phyloP scores from a whole-genome alignment of 202 grass and related monocot genomes.

The Setaria viridis region DNA sequence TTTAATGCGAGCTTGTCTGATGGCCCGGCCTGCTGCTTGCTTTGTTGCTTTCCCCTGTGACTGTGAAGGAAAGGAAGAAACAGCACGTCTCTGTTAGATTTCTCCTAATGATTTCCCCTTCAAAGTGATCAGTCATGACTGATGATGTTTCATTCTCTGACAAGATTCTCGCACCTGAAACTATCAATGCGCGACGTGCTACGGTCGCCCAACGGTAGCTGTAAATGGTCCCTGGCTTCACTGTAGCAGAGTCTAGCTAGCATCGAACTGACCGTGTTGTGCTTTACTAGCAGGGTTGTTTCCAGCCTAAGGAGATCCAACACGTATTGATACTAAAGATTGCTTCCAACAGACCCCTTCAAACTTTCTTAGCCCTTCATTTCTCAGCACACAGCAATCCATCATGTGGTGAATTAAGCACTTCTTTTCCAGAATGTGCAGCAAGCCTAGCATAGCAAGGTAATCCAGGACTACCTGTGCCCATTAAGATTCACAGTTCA shows the following conservation, averaged over 20 bases:
- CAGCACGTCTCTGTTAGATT: constrained; percentile 25
- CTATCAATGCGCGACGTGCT: background rate
- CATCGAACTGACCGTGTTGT: background rate
- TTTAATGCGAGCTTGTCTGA: constrained; percentile 22
- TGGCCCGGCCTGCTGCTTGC: background rate
- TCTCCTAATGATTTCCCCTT: background rate
- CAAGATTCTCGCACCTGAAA: background rate
- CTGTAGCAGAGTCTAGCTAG: background rate
- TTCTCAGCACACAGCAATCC: background rate
- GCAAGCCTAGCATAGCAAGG: constrained; percentile 14
- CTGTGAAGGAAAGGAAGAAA: background rate
- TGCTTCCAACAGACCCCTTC: too few species aligned
- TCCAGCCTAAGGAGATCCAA: background rate
- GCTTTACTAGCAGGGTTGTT: background rate
- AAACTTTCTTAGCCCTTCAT: constrained; percentile 14
- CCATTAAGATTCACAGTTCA: background rate
- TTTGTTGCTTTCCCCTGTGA: background rate
- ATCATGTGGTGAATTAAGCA: background rate
- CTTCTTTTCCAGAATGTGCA: background rate
- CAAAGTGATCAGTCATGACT: background rate
- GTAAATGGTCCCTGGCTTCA: background rate
- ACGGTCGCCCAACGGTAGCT: background rate
- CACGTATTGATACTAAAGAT: too few species aligned
- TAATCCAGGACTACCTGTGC: constrained; percentile 17
- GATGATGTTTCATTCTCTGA: background rate